Base-by-base conservation (phyloP, 2,329 filamentous ascomycete species). In the Lecanicillium sp. region DNA sequence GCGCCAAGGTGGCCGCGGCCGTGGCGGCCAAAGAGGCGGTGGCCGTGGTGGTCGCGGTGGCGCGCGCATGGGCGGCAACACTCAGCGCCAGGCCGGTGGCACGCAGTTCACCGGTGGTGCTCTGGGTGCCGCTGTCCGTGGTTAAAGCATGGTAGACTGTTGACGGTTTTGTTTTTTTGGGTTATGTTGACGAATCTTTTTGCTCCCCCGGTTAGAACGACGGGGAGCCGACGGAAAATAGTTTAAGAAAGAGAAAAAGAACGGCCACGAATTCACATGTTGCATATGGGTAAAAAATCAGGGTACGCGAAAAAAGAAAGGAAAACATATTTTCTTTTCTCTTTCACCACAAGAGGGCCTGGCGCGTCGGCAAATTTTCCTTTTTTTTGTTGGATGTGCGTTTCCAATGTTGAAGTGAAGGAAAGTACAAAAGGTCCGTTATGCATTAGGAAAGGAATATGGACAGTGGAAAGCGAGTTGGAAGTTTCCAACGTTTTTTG, bases 41-140 rank as follows among this genome's bases (percentile, higher is more conserved):
- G 73, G 76, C 46, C 72, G 83, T 36, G 72, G 77, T 23, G 78
- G 84, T 41, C 69, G 80, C 35, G 80, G 83, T 36, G 83, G 83
- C 46, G 72, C 80, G 29, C 70, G 77, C 54, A 64, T 67, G 39
- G 76, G 77, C 51, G 79, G 77, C 52, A 78, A 79, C 64, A 65
- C 73, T 17, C 83, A 81, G 63, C 74, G 82, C 67, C 81, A 84
- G 64, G 79, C 82, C 56, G 80, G 84, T 52, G 86, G 86, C 59
- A 86, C 84, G 55, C 84, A 88, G 63, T 91, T 90, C 69, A 90
- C 86, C 12, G 87, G 87, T 53, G 87, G 87, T 67, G 87, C 86
- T 52, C 70, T 91, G 66, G 86, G 86, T 59, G 79, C 78, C 56
- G 81, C 79, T 46, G 79, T 84, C 53, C 72, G 81, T 59, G 78